phyloP scores from a whole-genome alignment of 768 basidiomycete genomes.

The Psilocybe azurescens region DNA sequence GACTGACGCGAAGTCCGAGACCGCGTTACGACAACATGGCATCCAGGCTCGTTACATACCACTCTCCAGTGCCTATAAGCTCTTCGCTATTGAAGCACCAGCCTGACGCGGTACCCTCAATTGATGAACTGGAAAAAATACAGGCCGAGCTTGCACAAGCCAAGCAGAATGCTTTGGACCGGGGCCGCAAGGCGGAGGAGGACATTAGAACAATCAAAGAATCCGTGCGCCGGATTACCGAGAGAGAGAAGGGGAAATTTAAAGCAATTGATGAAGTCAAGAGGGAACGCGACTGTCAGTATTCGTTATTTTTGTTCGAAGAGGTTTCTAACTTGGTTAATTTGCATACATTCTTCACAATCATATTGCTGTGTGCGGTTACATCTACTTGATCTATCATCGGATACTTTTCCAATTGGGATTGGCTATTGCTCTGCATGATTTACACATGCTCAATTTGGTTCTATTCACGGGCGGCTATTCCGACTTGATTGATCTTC shows the following conservation, averaged over 20 bases:
- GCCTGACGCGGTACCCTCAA: constrained; percentile 70
- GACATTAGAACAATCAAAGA: constrained; percentile 79
- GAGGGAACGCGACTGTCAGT: constrained; percentile 80
- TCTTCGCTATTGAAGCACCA: constrained; percentile 68
- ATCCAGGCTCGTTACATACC: constrained; percentile 59
- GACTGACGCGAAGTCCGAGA: constrained; percentile 17
- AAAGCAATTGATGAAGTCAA: constrained; percentile 74
- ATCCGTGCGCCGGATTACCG: constrained; percentile 77
- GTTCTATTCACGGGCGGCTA: not conserved
- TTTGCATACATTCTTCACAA: constrained; percentile 23
- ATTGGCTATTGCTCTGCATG: not conserved
- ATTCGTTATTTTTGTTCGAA: constrained; percentile 24
- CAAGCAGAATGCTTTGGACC: constrained; percentile 59
- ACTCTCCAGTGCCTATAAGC: constrained; percentile 51
- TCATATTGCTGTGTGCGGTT: constrained; percentile 6
- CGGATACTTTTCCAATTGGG: constrained; percentile 2
- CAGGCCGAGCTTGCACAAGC: constrained; percentile 64
- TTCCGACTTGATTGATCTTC: not conserved
- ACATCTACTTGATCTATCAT: constrained; percentile 6
- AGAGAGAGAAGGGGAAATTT: constrained; percentile 77
- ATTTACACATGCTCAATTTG: not conserved
- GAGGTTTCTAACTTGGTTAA: constrained; percentile 24
- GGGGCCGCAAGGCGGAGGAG: constrained; percentile 75
- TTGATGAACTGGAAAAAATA: constrained; percentile 72
- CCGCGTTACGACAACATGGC: constrained; percentile 52